phyloP scores from a whole-genome alignment of 441 rosid genomes.

The Jatropha multifida region DNA sequence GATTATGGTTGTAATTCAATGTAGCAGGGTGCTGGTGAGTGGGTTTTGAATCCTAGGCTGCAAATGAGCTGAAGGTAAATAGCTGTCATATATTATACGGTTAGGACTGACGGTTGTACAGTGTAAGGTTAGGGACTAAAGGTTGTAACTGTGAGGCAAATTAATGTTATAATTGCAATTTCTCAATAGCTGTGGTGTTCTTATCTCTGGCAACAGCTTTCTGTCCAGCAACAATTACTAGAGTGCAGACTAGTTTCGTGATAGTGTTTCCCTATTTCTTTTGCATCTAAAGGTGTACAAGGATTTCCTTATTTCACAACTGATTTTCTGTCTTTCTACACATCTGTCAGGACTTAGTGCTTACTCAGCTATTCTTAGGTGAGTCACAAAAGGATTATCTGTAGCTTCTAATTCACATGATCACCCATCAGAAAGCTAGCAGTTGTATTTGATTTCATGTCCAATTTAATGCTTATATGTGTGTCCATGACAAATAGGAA shows the following conservation, averaged over 20 bases:
- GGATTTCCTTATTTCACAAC: background rate
- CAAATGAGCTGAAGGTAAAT: background rate
- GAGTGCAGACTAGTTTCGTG: background rate
- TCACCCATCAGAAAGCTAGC: slow-evolving; percentile 7
- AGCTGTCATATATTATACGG: background rate
- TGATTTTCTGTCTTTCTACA: background rate
- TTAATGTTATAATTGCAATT: background rate
- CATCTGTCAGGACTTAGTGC: too few relatives aligned
- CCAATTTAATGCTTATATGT: background rate
- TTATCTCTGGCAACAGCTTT: background rate
- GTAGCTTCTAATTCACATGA: background rate
- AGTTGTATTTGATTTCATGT: background rate
- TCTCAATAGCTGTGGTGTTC: background rate
- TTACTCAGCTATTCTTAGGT: too few relatives aligned
- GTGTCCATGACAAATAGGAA: background rate
- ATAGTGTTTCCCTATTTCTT: background rate
- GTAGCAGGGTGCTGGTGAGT: background rate
- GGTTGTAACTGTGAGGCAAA: background rate
- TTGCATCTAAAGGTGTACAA: background rate
- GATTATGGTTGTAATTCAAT: background rate
- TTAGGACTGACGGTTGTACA: background rate
- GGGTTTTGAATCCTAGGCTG: background rate
- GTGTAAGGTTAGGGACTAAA: background rate
- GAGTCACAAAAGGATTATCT: background rate
- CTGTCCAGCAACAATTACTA: background rate